phyloP scores from a whole-genome alignment of 169 alveolate genomes.

The Plasmodium berghei region DNA sequence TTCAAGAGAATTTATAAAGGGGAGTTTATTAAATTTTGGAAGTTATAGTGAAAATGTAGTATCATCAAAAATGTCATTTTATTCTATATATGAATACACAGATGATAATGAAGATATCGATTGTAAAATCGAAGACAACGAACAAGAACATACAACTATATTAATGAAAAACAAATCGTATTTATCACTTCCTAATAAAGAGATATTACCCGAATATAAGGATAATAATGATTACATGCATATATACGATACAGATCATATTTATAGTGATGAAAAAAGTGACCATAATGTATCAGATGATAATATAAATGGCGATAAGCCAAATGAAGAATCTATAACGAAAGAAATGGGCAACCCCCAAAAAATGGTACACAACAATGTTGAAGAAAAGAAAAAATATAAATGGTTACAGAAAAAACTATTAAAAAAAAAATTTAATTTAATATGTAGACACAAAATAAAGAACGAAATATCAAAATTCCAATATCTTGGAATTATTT shows the following conservation, averaged over 20 bases:
- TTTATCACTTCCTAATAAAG: conserved; percentile 1
- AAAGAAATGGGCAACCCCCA: not conserved
- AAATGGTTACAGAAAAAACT: too few species aligned
- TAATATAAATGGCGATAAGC: not conserved
- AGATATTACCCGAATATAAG: not conserved
- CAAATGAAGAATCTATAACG: not conserved
- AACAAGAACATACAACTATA: not conserved
- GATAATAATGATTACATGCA: conserved; percentile 27
- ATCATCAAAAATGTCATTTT: conserved; percentile 54
- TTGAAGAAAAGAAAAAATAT: too few species aligned
- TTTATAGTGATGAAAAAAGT: conserved; percentile 4
- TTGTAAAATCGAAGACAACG: conserved; percentile 2
- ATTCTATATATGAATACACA: conserved; percentile 58
- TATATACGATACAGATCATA: conserved; percentile 38
- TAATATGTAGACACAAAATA: conserved; percentile 12
- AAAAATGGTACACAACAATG: not conserved
- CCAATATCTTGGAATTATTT: conserved; percentile 30
- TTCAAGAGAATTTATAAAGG: conserved; percentile 16
- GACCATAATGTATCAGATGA: not conserved
- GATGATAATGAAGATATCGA: conserved; percentile 60
- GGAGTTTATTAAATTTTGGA: not conserved
- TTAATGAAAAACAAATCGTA: not conserved
- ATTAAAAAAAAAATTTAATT: not conserved
- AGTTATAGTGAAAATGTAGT: not conserved
- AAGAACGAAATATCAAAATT: conserved; percentile 16